Base-by-base conservation (phyloP, 1,284 basidiomycete species). In the Cryptococcus sp. region DNA sequence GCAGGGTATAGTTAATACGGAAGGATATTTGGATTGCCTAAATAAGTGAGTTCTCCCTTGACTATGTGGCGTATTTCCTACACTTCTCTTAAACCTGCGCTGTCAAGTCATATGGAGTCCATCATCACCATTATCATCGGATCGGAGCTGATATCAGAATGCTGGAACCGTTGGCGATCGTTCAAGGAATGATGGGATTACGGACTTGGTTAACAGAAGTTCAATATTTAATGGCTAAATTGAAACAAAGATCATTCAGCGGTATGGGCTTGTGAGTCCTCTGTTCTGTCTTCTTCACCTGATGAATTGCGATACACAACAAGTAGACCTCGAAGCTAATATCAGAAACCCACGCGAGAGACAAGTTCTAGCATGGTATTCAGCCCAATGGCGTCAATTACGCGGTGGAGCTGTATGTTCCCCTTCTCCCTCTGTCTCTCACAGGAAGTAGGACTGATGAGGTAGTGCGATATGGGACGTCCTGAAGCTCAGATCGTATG, bases 401-500 rank as follows among this genome's bases (percentile, higher is more conserved):
- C 56, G 67, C 7, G 68, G 68, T 3, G 68, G 68, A 34, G 54
- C 68, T 11, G 62, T 64, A 48, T 57, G 62, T 62, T 2, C 13
- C 7, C 14, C n/a, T 14, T 22, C 9, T 36, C 13, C 24, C 39
- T 49, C 36, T 28, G n/a, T 19, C 42, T 28, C 28, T 28, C 28
- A 11, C 28, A n/a, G n/a, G 10, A 14, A 24, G 18, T 44, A 40
- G 45, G 4, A 25, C 39, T 32, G 22, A 45, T 13, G 19, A 39
- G 19, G 13, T 47, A 65, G 58, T 68, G 66, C 49, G 66, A 68
- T 55, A 72, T 72, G 69, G 65, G 69, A 36, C 47, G 66, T 37
- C 69, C 69, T 22, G 67, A 72, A 56, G 62, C 67, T 10, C 69
- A 72, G 53, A 62, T 72, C 24, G 64, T 68, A 44, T 61, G 64